A percentile compares a stretch with the other conserved stretches of the same genome.
Evolutionary conservation across 371 early-diverging fungal genomes (phyloP).

Genomic region (Dinochytrium kinnereticum): DNA sequence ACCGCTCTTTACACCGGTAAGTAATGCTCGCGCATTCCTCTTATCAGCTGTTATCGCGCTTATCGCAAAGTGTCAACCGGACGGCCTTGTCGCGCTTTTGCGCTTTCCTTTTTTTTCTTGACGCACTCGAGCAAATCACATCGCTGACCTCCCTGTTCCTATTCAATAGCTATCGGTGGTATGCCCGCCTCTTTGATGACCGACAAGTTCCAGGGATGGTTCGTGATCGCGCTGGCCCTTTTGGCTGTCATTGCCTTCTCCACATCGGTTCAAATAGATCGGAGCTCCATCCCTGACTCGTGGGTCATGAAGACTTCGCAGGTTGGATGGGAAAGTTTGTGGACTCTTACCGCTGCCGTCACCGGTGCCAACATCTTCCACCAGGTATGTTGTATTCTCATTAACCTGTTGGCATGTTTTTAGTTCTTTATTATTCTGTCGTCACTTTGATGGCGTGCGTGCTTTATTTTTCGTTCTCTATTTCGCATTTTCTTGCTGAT

Average conservation of each 20-base stretch:
- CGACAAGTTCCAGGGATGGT: conserved; percentile 51
- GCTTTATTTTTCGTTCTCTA: no score
- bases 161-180: conserved; percentile 52
- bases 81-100: conserved; percentile 27
- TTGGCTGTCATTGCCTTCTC: conserved; percentile 47
- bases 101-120: conserved; percentile 43
- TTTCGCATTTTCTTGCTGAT: background rate
- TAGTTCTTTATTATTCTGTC: background rate
- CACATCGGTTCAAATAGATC: conserved; percentile 45
- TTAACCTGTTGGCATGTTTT: background rate
- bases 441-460: background rate
- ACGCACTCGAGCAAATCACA: conserved; percentile 22
- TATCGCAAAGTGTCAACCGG: background rate
- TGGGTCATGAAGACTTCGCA: conserved; percentile 56
- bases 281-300: conserved; percentile 39
- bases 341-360: conserved; percentile 50
- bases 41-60: no score
- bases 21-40: no score
- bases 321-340: conserved; percentile 54
- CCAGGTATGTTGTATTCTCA: conserved; percentile 10
- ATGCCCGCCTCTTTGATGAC: conserved; percentile 57
- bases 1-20: conserved; percentile 8
- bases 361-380: conserved; percentile 14
- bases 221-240: conserved; percentile 38
- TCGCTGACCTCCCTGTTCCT: background rate